Evolutionary conservation across 2,329 filamentous ascomycete species (phyloP).

Genomic region (Exophiala bonariae): DNA sequence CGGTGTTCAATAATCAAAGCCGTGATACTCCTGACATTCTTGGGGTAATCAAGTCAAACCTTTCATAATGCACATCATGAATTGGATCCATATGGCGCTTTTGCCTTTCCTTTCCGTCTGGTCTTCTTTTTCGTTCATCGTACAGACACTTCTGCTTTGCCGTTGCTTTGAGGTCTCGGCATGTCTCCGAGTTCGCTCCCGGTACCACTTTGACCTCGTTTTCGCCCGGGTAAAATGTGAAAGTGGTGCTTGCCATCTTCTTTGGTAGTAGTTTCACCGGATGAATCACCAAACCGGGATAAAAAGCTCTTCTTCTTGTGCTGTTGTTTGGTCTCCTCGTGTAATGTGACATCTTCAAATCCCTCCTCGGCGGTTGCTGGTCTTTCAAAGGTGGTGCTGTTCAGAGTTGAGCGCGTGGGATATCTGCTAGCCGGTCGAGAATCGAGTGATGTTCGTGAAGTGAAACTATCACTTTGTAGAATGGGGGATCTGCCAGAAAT

Average conservation of each 20-base stretch:
- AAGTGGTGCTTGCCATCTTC: slow-evolving; percentile 47
- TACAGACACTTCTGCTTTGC: slow-evolving; percentile 28
- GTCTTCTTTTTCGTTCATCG: slow-evolving; percentile 11
- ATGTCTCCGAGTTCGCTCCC: slow-evolving; percentile 72
- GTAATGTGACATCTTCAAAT: slow-evolving; percentile 88
- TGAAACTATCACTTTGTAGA: slow-evolving; percentile 55
- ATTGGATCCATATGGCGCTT: background rate
- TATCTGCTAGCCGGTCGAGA: slow-evolving; percentile 63
- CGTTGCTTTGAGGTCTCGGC: slow-evolving; percentile 38
- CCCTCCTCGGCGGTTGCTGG: slow-evolving; percentile 55
- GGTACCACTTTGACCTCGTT: slow-evolving; percentile 68
- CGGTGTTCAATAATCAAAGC: no score
- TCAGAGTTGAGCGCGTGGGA: slow-evolving; percentile 61
- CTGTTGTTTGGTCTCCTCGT: slow-evolving; percentile 68
- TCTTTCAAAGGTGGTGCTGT: slow-evolving; percentile 58
- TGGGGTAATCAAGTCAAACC: background rate
- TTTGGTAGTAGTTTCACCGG: slow-evolving; percentile 33
- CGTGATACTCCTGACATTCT: no score
- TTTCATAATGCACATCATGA: slow-evolving; percentile 1
- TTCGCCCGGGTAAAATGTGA: slow-evolving; percentile 70
- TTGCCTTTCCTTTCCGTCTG: no score
- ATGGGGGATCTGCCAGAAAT: slow-evolving; percentile 86
- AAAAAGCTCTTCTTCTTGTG: slow-evolving; percentile 79
- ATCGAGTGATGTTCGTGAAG: slow-evolving; percentile 78
- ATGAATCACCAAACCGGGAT: slow-evolving; percentile 70